These are phyloP conservation scores for Aspergillus puulaauensis DNA, from an alignment of 2,329 filamentous ascomycete species.

Conservation along the genomic window DNA sequence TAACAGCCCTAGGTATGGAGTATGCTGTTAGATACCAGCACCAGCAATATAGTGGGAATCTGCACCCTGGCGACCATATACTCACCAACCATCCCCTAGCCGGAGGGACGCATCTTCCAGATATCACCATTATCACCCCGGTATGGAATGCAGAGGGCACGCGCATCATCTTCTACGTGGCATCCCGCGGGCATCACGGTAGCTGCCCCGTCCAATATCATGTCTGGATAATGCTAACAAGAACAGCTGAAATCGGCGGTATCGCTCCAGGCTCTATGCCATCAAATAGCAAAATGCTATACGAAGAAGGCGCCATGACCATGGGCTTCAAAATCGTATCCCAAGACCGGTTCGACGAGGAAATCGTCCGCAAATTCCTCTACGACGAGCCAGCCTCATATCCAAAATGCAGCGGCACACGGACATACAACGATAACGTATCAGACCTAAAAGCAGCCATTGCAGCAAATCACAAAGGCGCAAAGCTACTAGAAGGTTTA, in stretches of 20 bases:
- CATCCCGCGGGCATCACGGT: constrained; percentile 74
- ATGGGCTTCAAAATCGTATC: constrained; percentile 61
- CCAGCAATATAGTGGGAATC: constrained; percentile 74
- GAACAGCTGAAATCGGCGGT: constrained; percentile 69
- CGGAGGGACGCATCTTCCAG: constrained; percentile 79
- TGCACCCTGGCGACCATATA: constrained; percentile 77
- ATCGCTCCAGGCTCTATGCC: constrained; percentile 83
- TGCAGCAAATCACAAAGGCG: constrained; percentile 83
- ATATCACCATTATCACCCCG: constrained; percentile 77
- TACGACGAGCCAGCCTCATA: constrained; percentile 72
- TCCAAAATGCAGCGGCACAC: constrained; percentile 70
- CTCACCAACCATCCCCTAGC: constrained; percentile 83
- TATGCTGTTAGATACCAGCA: constrained; percentile 78
- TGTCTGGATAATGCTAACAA: too few relatives aligned
- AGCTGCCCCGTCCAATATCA: too few relatives aligned
- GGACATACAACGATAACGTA: constrained; percentile 75
- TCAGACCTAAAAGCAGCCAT: constrained; percentile 86
- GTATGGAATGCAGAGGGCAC: constrained; percentile 67
- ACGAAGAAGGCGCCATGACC: constrained; percentile 49
- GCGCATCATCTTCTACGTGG: constrained; percentile 78
- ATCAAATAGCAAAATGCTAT: constrained; percentile 50
- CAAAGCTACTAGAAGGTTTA: constrained; percentile 70
- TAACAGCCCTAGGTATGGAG: constrained; percentile 56
- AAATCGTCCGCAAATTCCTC: constrained; percentile 69
- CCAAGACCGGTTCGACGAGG: constrained; percentile 76